Base-by-base conservation (phyloP, 139 green algal species). In the Zygnema cylindricum region DNA sequence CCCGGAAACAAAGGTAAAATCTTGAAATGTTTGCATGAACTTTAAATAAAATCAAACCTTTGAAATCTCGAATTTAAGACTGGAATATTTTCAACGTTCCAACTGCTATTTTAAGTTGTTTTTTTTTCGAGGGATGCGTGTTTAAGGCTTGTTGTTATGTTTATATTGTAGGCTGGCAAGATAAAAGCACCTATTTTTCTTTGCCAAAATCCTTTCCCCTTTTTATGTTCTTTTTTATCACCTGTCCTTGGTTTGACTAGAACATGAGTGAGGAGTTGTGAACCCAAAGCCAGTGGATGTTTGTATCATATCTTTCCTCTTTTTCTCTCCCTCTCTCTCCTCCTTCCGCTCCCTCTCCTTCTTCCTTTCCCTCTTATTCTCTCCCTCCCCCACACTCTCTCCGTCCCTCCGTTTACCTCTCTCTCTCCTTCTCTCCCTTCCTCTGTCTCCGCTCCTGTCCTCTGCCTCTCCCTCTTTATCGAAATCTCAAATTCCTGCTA, bases 1-100 rank as follows among this genome's bases (percentile, higher is more conserved):
- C 84, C 38, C 40, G 16, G 83, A 88, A 76, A 88, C 83, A 36
- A 88, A 88, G 83, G 69, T 83, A 69, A 33, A 30, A 11, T 16
- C 39, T 57, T 79, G 11, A 7, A 3, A 79, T 79, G 3, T 16
- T 63, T 63, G 7, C 49, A 63, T 16, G 30, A n/a, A n/a, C n/a
- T 30, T 73, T 73, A n/a, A 30, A 73, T 30, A 73, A 73, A n/a
- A 30, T 73, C 57, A 73, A n/a, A n/a, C 30, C 57, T 73, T 30
- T 30, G 57, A 30, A 30, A 73, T 30, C 57, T 36, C 57, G 30
- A n/a, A n/a, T 73, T 73, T 73, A 73, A 30, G 57, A n/a, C 57
- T 73, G 30, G 30, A 73, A 73, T 36, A 73, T 73, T 73, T n/a
- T 73, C 30, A 73, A 73, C 30, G 57, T 36, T n/a, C 57, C 30